These are phyloP conservation scores for Psidium guajava DNA, from an alignment of 345 rosid genomes.

Conservation along the genomic window DNA sequence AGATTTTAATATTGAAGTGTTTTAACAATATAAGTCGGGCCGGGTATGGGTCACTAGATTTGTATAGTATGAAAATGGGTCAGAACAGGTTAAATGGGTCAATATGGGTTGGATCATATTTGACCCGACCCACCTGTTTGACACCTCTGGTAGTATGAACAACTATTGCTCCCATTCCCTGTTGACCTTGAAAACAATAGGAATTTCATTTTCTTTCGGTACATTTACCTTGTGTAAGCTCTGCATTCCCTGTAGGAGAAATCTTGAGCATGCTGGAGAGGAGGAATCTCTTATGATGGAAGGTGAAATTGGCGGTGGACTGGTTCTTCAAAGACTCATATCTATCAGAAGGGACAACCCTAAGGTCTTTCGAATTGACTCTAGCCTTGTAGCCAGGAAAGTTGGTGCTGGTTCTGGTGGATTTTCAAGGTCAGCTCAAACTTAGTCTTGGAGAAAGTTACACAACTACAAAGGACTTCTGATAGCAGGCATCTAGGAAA, in stretches of 20 bases:
- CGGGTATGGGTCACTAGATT: too few species aligned
- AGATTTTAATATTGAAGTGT: too few species aligned
- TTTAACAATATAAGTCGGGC: too few species aligned
- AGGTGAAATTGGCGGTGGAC: constrained; percentile 75
- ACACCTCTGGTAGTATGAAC: not conserved
- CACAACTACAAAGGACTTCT: not conserved
- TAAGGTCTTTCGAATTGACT: constrained; percentile 40
- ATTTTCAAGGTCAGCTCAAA: constrained; percentile 58
- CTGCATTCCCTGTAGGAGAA: constrained; percentile 37
- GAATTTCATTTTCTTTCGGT: not conserved
- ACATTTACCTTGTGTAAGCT: not conserved
- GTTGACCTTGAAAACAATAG: not conserved
- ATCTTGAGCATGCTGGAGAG: constrained; percentile 69
- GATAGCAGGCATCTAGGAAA: not conserved
- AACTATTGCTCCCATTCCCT: not conserved
- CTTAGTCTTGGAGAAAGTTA: not conserved
- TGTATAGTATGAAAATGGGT: too few species aligned
- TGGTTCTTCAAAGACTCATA: constrained; percentile 48
- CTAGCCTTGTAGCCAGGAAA: constrained; percentile 53
- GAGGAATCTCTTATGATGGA: constrained; percentile 58
- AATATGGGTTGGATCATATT: too few species aligned
- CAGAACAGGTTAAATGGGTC: too few species aligned
- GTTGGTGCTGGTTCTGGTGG: constrained; percentile 97
- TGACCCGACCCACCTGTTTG: too few species aligned
- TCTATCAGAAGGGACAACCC: constrained; percentile 34